Evolutionary conservation across 345 rosid species (phyloP).

Genomic region (Camelina neglecta): DNA sequence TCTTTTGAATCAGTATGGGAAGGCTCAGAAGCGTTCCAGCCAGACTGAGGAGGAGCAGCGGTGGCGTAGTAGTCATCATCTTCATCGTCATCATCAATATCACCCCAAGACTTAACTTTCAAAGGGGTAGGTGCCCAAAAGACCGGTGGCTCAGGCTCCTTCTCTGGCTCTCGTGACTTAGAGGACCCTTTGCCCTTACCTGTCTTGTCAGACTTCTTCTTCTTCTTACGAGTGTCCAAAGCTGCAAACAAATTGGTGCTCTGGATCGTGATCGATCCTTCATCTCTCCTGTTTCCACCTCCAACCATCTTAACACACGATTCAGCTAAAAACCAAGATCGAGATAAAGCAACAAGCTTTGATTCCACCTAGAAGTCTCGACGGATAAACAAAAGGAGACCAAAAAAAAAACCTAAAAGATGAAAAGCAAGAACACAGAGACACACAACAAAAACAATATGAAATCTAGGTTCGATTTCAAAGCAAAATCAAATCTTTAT

Average conservation of each 20-base stretch:
- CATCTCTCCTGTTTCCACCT: slow-evolving; percentile 56
- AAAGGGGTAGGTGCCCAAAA: slow-evolving; percentile 62
- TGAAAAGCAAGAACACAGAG: background rate
- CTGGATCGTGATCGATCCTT: slow-evolving; percentile 58
- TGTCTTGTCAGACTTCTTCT: slow-evolving; percentile 58
- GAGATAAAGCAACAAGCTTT: slow-evolving; percentile 20
- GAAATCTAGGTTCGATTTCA: slow-evolving; percentile 11
- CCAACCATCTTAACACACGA: slow-evolving; percentile 52
- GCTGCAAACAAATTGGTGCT: slow-evolving; percentile 68
- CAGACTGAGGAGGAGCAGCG: slow-evolving; percentile 53
- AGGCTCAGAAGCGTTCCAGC: slow-evolving; percentile 48
- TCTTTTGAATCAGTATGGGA: slow-evolving; percentile 43
- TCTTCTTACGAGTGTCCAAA: slow-evolving; percentile 59
- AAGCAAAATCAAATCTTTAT: slow-evolving; percentile 2
- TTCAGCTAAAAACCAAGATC: slow-evolving; percentile 26
- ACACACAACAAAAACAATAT: background rate
- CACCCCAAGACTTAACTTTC: slow-evolving; percentile 63
- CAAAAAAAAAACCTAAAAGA: background rate
- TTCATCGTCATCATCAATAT: slow-evolving; percentile 61
- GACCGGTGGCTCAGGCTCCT: slow-evolving; percentile 55
- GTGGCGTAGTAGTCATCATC: slow-evolving; percentile 64
- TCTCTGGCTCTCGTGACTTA: slow-evolving; percentile 42
- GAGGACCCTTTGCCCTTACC: slow-evolving; percentile 50
- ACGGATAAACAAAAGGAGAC: slow-evolving; percentile 25
- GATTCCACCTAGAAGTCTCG: slow-evolving; percentile 17